phyloP scores from a whole-genome alignment of 345 rosid genomes.

The Eutrema heterophyllum region DNA sequence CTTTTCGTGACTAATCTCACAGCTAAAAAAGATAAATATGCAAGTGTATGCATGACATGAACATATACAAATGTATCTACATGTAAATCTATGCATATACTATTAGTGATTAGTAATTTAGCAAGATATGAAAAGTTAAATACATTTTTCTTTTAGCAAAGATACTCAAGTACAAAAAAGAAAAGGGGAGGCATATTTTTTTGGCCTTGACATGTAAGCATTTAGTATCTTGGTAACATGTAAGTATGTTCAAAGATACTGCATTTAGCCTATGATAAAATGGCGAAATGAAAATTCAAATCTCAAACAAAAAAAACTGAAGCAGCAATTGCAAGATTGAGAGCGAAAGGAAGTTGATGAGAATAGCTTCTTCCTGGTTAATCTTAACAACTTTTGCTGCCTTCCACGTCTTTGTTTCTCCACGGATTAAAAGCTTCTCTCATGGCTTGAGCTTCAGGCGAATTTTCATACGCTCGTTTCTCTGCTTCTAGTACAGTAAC shows the following conservation, averaged over 20 bases:
- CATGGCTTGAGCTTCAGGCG: conserved; percentile 69
- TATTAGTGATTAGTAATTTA: no score
- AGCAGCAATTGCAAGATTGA: background rate
- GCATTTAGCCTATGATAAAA: background rate
- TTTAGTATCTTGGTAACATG: background rate
- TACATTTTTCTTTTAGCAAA: no score
- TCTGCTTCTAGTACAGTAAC: conserved; percentile 85
- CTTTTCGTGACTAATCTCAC: no score
- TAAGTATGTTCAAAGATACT: background rate
- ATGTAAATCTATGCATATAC: no score
- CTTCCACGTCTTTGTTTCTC: conserved; percentile 55
- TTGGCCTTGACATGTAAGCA: no score
- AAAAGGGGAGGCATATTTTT: no score
- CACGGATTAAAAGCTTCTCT: conserved; percentile 86
- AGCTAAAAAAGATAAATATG: no score
- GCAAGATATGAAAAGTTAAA: background rate
- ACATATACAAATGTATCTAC: no score
- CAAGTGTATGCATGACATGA: no score
- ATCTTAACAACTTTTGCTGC: conserved; percentile 34
- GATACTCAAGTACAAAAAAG: background rate
- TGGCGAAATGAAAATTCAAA: background rate
- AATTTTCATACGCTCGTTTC: conserved; percentile 72
- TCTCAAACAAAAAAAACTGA: background rate
- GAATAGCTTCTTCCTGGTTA: background rate
- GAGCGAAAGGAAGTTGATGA: background rate